A percentile compares a stretch with the other conserved stretches of the same genome.
Conservation (phyloP, 2,329 filamentous ascomycete species). For the Penicillium sp. region DNA sequence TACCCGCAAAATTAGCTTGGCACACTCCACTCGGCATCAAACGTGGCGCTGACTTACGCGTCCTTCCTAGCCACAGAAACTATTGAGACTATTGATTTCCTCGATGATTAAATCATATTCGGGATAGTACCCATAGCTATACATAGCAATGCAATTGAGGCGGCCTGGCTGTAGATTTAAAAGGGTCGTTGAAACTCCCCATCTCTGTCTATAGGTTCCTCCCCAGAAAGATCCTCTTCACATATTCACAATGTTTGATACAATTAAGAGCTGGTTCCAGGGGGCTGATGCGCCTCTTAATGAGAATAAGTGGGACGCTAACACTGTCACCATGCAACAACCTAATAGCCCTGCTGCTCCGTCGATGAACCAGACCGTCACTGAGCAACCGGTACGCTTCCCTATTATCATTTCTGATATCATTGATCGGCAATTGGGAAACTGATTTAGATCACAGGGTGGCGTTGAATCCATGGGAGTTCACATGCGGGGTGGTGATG, state of each 20-base stretch:
- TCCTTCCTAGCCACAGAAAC: not conserved
- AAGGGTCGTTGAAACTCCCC: not conserved
- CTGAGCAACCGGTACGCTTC: constrained; percentile 9
- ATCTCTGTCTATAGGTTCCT: not conserved
- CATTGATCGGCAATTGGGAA: too few species aligned
- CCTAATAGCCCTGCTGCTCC: constrained; percentile 8
- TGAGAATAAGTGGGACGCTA: constrained; percentile 12
- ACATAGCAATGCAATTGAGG: not conserved
- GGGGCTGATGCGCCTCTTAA: constrained; percentile 1
- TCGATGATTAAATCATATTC: not conserved
- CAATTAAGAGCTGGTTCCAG: constrained; percentile 10
- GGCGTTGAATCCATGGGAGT: constrained; percentile 8
- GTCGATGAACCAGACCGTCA: constrained; percentile 10
- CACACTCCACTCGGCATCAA: constrained; percentile 1
- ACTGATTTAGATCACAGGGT: constrained; percentile 1
- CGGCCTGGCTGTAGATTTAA: not conserved
- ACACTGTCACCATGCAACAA: constrained; percentile 12
- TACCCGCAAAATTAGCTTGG: constrained; percentile 1
- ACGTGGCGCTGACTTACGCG: constrained; percentile 9
- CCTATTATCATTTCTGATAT: not conserved
- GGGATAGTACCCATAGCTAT: not conserved
- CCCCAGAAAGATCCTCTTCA: not conserved
- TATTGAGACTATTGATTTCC: not conserved
- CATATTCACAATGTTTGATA: constrained; percentile 10
- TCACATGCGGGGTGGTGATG: constrained; percentile 14